Conservation (phyloP, 768 basidiomycete genomes). For the Kwoniella heveanensis region DNA sequence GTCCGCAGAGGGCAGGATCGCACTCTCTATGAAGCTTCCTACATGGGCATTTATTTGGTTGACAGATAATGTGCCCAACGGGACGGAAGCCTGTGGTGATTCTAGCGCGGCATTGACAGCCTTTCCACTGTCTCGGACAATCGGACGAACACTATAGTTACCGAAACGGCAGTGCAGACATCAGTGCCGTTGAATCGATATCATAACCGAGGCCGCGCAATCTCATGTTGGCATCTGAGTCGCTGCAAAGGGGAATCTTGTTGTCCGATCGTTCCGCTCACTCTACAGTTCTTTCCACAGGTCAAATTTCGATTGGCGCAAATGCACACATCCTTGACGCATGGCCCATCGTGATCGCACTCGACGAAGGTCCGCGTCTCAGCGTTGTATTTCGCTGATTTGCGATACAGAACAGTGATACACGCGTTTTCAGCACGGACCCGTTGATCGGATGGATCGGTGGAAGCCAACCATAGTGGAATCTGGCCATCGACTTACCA, state of each 20-base stretch:
- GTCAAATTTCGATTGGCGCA: slow-evolving; percentile 9
- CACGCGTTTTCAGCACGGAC: no score
- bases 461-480: no score
- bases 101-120: slow-evolving; percentile 4
- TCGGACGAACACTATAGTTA: slow-evolving; percentile 3
- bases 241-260: neutral
- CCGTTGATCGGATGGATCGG: no score
- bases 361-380: neutral
- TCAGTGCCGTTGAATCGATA: no score
- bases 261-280: slow-evolving; percentile 1
- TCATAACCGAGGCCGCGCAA: no score
- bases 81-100: neutral
- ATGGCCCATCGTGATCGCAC: slow-evolving; percentile 20
- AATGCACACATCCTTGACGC: neutral
- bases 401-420: no score
- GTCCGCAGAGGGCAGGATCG: slow-evolving; percentile 21
- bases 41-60: slow-evolving; percentile 11
- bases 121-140: slow-evolving; percentile 8
- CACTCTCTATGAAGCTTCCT: slow-evolving; percentile 6
- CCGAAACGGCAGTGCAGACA: no score
- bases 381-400: neutral
- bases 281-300: slow-evolving; percentile 23
- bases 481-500: neutral
- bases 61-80: neutral
- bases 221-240: no score